Percentiles rank a stretch among this genome's conserved stretches.
Evolutionary conservation across 2,329 filamentous ascomycete species (phyloP).

Genomic region (Drechslerella dactyloides): DNA sequence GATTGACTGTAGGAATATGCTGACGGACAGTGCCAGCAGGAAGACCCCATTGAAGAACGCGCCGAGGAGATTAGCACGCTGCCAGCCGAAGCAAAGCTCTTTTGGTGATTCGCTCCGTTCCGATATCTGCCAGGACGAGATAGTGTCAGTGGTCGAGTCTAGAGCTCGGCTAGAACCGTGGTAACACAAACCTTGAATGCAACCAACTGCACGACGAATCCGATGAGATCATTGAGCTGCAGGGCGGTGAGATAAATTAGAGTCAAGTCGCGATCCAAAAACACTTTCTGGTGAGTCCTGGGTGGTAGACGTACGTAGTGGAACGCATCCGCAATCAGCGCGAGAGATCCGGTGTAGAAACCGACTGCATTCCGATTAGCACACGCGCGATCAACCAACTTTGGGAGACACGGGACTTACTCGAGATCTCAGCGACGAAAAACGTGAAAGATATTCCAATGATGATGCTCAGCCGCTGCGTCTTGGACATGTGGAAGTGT

Average conservation of each 20-base stretch:
- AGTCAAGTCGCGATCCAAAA: neutral
- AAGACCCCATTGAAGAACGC: slow-evolving; percentile 84
- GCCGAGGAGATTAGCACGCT: slow-evolving; percentile 73
- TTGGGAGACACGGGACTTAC: no score
- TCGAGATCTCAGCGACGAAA: slow-evolving; percentile 61
- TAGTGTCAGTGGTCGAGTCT: slow-evolving; percentile 6
- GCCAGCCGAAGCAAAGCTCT: slow-evolving; percentile 75
- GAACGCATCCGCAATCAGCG: slow-evolving; percentile 77
- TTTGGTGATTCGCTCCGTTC: slow-evolving; percentile 66
- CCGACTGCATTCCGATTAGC: slow-evolving; percentile 61
- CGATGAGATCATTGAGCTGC: slow-evolving; percentile 73
- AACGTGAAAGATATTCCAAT: slow-evolving; percentile 62
- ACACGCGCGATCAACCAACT: slow-evolving; percentile 14
- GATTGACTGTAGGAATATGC: slow-evolving; percentile 74
- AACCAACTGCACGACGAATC: slow-evolving; percentile 70
- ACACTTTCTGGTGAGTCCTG: neutral
- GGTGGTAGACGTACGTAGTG: slow-evolving; percentile 68
- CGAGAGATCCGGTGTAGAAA: slow-evolving; percentile 73
- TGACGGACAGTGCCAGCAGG: slow-evolving; percentile 72
- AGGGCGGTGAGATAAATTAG: slow-evolving; percentile 3
- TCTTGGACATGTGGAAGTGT: slow-evolving; percentile 44
- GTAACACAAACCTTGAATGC: slow-evolving; percentile 65
- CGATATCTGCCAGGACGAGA: slow-evolving; percentile 62
- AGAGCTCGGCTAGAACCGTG: neutral
- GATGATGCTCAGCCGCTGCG: slow-evolving; percentile 56